phyloP scores from a whole-genome alignment of 805 yeast genomes.

The Kuraishia molischiana region DNA sequence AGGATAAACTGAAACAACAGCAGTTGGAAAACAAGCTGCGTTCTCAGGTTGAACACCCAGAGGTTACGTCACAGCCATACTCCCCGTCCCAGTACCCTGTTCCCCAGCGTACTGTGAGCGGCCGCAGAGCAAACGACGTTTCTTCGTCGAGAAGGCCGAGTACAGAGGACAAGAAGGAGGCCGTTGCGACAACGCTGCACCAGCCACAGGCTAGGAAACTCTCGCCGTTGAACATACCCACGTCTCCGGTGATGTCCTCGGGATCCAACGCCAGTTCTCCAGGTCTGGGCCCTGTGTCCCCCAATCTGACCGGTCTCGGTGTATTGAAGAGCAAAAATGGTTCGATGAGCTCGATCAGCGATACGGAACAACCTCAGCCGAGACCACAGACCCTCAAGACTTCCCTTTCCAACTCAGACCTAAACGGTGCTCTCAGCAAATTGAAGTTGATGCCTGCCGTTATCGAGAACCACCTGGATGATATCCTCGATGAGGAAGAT shows the following conservation, averaged over 20 bases:
- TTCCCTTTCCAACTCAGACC: conserved; percentile 10
- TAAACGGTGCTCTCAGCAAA: conserved; percentile 14
- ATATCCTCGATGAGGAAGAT: conserved; percentile 13
- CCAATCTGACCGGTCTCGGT: not conserved
- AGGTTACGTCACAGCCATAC: conserved; percentile 1
- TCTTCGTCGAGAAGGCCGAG: not conserved
- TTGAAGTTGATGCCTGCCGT: conserved; percentile 21
- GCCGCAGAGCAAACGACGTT: not conserved
- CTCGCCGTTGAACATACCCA: not conserved
- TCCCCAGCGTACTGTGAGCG: not conserved
- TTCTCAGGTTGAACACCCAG: not conserved
- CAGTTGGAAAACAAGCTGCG: not conserved
- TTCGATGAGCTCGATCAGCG: not conserved
- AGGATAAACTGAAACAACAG: not conserved
- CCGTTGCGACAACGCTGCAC: not conserved
- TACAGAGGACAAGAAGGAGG: not conserved
- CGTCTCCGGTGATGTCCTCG: not conserved
- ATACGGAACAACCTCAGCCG: not conserved
- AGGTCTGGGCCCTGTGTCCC: not conserved
- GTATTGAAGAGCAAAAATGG: not conserved
- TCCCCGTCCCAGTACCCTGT: conserved; percentile 4
- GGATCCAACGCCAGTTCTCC: not conserved
- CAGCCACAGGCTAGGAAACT: not conserved
- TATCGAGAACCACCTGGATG: conserved; percentile 22
- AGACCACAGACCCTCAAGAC: not conserved